Base-by-base conservation (phyloP, 1,284 basidiomycete species). In the Ganoderma sp. region DNA sequence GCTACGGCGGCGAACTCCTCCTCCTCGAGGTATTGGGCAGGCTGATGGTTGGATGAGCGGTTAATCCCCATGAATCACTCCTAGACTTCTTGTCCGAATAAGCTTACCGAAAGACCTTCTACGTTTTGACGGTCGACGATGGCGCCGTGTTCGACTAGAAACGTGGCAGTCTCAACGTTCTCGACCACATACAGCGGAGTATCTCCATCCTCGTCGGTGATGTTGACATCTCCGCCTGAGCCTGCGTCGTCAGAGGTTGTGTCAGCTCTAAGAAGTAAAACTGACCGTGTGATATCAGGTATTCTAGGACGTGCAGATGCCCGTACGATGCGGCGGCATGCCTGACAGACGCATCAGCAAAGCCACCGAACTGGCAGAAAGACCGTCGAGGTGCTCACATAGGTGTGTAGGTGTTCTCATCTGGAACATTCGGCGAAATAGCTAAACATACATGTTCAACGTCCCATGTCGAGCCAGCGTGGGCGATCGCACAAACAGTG, bases 241-340 rank as follows among this genome's bases (percentile, higher is more conserved):
- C 8, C 60, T 17, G 2, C 2, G 52, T 54, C 57, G 50, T 66
- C 59, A 58, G 72, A 69, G 67, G 62, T 34, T 45, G 65, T 41
- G 25, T 14, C 28, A 19, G 32, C 68, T 70, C 56, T 32, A 66
- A 42, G 1, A 8, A n/a, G 10, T 65, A 64, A 67, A 63, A 66
- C 67, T 54, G 65, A 90, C 90, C 95, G 74, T 84, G 85, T 17
- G 88, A 84, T 69, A 96, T 83, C 66, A 98, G 88, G 81, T 94
- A 97, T 37, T 88, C 85, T 28, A 98, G 83, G 57, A 97, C 80
- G 50, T 91, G 81, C 19, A 92, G 76, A 63, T 96, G 95, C 12
- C 88, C 93, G 78, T 97, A 98, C 0, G 95, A 97, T 0, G 95
- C 95, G 8, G 96, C 95, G n/a, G 96, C 96, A 80, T 98, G 96